Conservation (phyloP, 2,329 filamentous ascomycete genomes). For the Dryadomyces quercus-mongolicae region DNA sequence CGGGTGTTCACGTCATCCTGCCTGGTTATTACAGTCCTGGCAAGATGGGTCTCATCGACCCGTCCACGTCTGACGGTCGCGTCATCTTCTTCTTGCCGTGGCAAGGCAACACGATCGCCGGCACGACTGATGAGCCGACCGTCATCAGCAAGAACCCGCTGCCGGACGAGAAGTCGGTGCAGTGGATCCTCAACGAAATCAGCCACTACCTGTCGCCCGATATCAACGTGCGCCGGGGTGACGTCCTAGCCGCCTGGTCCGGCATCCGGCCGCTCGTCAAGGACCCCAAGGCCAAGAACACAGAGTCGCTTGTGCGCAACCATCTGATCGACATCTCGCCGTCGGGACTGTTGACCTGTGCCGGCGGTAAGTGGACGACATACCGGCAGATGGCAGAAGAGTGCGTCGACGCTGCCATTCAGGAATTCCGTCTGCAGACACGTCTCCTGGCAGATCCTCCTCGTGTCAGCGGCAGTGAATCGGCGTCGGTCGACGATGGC, state of each 20-base stretch:
- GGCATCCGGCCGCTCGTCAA: constrained; percentile 65
- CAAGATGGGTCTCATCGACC: constrained; percentile 74
- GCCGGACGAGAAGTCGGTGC: constrained; percentile 64
- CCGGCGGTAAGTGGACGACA: constrained; percentile 80
- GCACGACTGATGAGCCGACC: constrained; percentile 68
- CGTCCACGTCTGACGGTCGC: constrained; percentile 69
- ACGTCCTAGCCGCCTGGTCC: constrained; percentile 73
- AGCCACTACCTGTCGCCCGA: constrained; percentile 65
- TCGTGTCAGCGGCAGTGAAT: constrained; percentile 53
- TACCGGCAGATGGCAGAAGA: constrained; percentile 85
- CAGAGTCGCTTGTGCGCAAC: constrained; percentile 71
- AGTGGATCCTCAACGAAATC: constrained; percentile 72
- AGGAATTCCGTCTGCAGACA: constrained; percentile 48
- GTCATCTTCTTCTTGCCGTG: constrained; percentile 82
- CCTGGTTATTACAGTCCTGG: constrained; percentile 68
- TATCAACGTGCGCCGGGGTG: constrained; percentile 60
- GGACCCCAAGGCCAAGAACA: constrained; percentile 71
- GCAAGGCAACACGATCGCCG: constrained; percentile 78
- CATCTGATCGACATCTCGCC: constrained; percentile 65
- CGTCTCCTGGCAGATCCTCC: constrained; percentile 31
- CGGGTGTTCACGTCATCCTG: constrained; percentile 73
- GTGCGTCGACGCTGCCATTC: constrained; percentile 67
- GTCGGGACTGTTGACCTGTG: constrained; percentile 67
- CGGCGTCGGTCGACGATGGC: constrained; percentile 50
- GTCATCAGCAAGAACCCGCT: constrained; percentile 56